These are phyloP conservation scores for Diplodia seriata DNA, from an alignment of 2,329 filamentous ascomycete species.

Conservation along the genomic window DNA sequence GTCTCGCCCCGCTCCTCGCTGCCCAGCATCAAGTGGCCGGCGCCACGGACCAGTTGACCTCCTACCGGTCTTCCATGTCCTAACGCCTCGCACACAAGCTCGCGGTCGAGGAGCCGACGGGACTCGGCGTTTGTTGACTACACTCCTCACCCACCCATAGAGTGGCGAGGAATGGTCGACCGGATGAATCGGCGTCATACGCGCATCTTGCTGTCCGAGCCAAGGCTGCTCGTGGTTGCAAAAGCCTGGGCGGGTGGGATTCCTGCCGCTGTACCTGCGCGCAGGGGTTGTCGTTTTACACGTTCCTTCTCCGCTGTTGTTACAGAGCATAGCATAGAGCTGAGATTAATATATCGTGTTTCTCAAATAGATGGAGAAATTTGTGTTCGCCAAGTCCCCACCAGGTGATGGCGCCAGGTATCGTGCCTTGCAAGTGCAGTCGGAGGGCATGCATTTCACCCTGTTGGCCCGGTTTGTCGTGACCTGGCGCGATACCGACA, in stretches of 20 bases:
- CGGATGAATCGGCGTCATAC: constrained; percentile 1
- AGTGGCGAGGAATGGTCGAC: constrained; percentile 6
- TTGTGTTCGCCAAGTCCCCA: not conserved
- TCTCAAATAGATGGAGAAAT: not conserved
- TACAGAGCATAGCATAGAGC: not conserved
- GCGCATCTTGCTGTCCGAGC: not conserved
- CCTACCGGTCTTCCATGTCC: constrained; percentile 6
- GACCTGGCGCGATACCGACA: not conserved
- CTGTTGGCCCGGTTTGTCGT: constrained; percentile 3
- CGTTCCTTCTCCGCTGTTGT: not conserved
- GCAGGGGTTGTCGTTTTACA: not conserved
- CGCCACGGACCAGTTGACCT: too few species aligned
- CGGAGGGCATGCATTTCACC: not conserved
- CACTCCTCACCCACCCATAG: not conserved
- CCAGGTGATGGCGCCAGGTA: not conserved
- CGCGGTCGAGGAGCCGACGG: not conserved
- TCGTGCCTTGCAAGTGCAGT: constrained; percentile 3
- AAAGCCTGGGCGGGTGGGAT: constrained; percentile 23
- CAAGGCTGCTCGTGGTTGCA: constrained; percentile 14
- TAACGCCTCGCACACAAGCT: not conserved
- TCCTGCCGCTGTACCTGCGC: not conserved
- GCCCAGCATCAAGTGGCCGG: too few species aligned
- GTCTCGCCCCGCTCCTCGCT: too few species aligned
- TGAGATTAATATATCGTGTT: constrained; percentile 4
- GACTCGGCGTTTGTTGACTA: not conserved